These are phyloP conservation scores for Alternaria dauci DNA, from an alignment of 2,329 filamentous ascomycete species.

Conservation along the genomic window DNA sequence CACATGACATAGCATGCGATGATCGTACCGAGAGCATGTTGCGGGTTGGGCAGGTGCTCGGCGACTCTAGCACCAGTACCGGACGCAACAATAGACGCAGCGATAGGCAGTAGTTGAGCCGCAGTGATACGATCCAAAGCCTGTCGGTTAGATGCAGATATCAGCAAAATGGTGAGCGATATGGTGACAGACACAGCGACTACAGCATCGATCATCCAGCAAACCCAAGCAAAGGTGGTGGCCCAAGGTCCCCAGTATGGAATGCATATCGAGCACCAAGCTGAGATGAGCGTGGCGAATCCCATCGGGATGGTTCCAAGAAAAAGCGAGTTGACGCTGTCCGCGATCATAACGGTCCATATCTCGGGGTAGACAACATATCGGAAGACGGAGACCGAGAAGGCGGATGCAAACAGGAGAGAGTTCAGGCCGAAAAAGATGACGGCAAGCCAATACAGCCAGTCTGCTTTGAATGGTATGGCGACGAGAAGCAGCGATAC, in stretches of 20 bases:
- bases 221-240: slow-evolving; percentile 56
- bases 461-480: slow-evolving; percentile 67
- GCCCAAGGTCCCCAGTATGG: slow-evolving; percentile 68
- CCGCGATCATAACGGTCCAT: slow-evolving; percentile 70
- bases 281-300: slow-evolving; percentile 72
- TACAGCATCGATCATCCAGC: slow-evolving; percentile 61
- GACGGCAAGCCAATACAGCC: slow-evolving; percentile 67
- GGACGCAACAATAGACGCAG: slow-evolving; percentile 71
- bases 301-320: slow-evolving; percentile 74
- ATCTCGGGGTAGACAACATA: slow-evolving; percentile 73
- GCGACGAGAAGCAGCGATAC: slow-evolving; percentile 69
- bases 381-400: slow-evolving; percentile 64
- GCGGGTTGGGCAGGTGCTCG: slow-evolving; percentile 62
- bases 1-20: slow-evolving; percentile 73
- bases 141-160: slow-evolving; percentile 54
- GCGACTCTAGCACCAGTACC: slow-evolving; percentile 71
- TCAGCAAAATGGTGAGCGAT: slow-evolving; percentile 62
- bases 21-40: slow-evolving; percentile 68
- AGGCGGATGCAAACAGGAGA: slow-evolving; percentile 64
- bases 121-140: slow-evolving; percentile 64
- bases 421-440: slow-evolving; percentile 69
- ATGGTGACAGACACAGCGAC: slow-evolving; percentile 56
- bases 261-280: slow-evolving; percentile 68
- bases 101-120: slow-evolving; percentile 71
- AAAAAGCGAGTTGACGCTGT: slow-evolving; percentile 73